Percentiles rank a stretch among this genome's conserved stretches.
Evolutionary conservation across 306 rosid species (phyloP).

Genomic region (Vicia faba): DNA sequence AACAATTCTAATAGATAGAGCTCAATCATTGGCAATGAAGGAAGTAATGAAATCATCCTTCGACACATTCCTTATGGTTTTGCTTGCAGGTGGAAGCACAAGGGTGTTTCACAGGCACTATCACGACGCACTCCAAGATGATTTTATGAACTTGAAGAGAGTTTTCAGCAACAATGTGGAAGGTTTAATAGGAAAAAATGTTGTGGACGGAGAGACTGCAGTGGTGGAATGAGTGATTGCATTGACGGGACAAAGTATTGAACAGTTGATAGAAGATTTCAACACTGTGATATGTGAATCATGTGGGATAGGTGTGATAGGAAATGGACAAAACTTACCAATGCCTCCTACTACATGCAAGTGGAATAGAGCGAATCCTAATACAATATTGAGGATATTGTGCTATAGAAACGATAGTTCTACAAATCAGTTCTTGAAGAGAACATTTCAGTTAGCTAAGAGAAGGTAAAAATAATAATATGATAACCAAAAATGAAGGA

Average conservation of each 20-base stretch:
- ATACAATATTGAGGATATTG: conserved; percentile 82
- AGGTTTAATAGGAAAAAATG: conserved; percentile 63
- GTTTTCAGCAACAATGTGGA: conserved; percentile 62
- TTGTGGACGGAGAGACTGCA: conserved; percentile 72
- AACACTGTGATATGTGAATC: conserved; percentile 70
- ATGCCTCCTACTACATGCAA: conserved; percentile 94
- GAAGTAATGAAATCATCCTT: conserved; percentile 78
- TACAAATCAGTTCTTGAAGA: conserved; percentile 80
- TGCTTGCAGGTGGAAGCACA: conserved; percentile 77
- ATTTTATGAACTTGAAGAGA: conserved; percentile 58
- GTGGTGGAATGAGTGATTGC: conserved; percentile 70
- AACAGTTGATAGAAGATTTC: conserved; percentile 80
- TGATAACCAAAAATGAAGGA: not conserved
- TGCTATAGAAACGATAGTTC: conserved; percentile 71
- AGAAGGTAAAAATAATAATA: conserved; percentile 49
- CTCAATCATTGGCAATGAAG: conserved; percentile 72
- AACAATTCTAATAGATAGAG: conserved; percentile 55
- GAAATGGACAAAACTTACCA: conserved; percentile 67
- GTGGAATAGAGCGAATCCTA: conserved; percentile 84
- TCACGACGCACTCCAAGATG: conserved; percentile 60
- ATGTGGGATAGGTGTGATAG: conserved; percentile 66
- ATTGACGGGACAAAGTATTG: conserved; percentile 70
- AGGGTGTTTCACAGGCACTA: conserved; percentile 58
- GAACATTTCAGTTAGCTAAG: conserved; percentile 78
- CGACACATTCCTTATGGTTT: conserved; percentile 78